Evolutionary conservation across 2,329 filamentous ascomycete genomes (phyloP).

Genomic region (Nectriaceae sp.): DNA sequence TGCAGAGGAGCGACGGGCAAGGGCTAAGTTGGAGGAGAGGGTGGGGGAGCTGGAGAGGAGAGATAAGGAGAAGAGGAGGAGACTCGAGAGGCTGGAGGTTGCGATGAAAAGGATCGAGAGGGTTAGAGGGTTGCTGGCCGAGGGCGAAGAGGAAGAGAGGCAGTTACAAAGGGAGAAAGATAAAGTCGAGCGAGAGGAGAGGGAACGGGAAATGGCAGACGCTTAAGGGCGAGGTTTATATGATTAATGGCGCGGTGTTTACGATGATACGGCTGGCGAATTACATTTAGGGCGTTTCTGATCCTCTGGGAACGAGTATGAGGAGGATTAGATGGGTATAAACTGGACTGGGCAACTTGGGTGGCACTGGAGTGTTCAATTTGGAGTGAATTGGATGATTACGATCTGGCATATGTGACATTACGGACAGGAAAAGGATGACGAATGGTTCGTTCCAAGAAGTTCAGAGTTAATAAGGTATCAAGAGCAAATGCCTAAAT

Average conservation of each 20-base stretch:
- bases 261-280: background rate
- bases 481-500: background rate
- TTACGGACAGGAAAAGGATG: too few species aligned
- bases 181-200: conserved; percentile 1
- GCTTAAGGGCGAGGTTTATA: background rate
- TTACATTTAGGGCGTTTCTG: background rate
- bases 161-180: conserved; percentile 17
- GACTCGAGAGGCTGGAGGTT: conserved; percentile 71
- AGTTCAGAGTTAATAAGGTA: background rate
- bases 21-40: conserved; percentile 71
- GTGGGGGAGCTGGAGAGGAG: conserved; percentile 68
- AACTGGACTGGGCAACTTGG: background rate
- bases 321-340: background rate
- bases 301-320: background rate
- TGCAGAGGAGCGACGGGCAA: conserved; percentile 69
- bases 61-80: conserved; percentile 67
- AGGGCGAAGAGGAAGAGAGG: conserved; percentile 25
- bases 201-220: background rate
- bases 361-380: background rate
- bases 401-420: too few species aligned
- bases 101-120: conserved; percentile 72
- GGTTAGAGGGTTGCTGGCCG: conserved; percentile 61
- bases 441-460: too few species aligned
- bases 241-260: background rate
- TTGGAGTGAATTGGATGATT: too few species aligned